phyloP scores from a whole-genome alignment of 2,329 filamentous ascomycete genomes.

The Akanthomyces dipterigenus region DNA sequence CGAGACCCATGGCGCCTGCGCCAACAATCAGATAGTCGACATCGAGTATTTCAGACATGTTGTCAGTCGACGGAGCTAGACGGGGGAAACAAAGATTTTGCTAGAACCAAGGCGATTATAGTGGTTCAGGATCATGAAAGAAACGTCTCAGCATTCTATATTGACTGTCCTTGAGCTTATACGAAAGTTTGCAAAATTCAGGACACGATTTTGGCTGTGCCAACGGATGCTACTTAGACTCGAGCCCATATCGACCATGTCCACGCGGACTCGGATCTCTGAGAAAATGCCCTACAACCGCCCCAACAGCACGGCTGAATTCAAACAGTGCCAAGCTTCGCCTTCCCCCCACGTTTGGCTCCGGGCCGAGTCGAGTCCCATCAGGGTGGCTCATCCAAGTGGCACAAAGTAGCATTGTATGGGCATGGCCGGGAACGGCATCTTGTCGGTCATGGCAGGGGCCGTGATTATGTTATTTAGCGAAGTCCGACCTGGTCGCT shows the following conservation, averaged over 20 bases:
- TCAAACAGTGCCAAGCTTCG: neutral
- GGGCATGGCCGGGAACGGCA: neutral
- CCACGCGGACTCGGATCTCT: neutral
- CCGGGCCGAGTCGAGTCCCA: neutral
- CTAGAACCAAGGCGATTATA: no score
- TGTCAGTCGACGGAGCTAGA: neutral
- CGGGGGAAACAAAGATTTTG: no score
- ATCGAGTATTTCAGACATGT: neutral
- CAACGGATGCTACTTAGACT: neutral
- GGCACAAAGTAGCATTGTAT: neutral
- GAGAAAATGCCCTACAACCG: neutral
- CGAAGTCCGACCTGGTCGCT: neutral
- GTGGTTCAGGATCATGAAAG: neutral
- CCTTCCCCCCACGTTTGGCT: neutral
- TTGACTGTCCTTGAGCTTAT: neutral
- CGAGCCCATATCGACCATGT: neutral
- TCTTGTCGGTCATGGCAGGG: neutral
- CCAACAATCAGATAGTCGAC: slow-evolving; percentile 9
- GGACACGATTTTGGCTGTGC: no score
- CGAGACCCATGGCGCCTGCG: slow-evolving; percentile 6
- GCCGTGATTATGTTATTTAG: neutral
- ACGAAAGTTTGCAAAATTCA: no score
- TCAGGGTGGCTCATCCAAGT: neutral
- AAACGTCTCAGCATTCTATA: neutral
- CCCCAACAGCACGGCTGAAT: neutral